Evolutionary conservation across 176 grass and related monocot genomes (phyloP), one percentile per base, ranked within the genome.

Genomic region (Eragrostis curvula): DNA sequence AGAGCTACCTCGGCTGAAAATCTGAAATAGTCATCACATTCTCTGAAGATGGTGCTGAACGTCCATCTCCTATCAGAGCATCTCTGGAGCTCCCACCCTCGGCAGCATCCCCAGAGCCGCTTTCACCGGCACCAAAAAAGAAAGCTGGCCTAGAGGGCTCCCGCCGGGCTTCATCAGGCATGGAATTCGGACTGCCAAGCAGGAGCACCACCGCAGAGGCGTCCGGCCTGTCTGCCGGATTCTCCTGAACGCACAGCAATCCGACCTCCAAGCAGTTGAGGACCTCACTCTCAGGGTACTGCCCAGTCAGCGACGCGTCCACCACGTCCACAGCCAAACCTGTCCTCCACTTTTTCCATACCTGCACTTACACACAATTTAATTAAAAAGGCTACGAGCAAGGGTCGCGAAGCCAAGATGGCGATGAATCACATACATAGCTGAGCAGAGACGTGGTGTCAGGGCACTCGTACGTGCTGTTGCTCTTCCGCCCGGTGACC

Each of bases 241-340:
- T 60, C 15, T 92, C 57, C 56, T 84, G 74, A 28, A 92, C 74
- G 17, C 74, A 87, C 11, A 68, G 60, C 27, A 93, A 18, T 40
- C 80, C 85, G 14, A 85, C 77, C 16, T 87, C 82, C 8, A 81
- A 39, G 53, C 87, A 89, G 24, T 66, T 67, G n/a, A 84, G 57
- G 47, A 77, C 28, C 39, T 75, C 57, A 0, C n/a, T 10, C 12
- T 2, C 2, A 13, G 23, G 12, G 41, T 72, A 88, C 23, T 24
- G 69, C 3, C 66, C 56, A 7, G 20, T 77, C 30, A 85, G 36
- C 13, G 71, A 60, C 56, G 61, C 15, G 42, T 91, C 89, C 28
- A 77, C 61, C 1, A 53, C 21, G 14, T 82, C 85, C 40, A 17
- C 39, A 18, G 14, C 41, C 6, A 53, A 72, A 6, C 81, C 51